Evolutionary conservation across 768 basidiomycete genomes (phyloP).

Genomic region (Tylopilus sp.): DNA sequence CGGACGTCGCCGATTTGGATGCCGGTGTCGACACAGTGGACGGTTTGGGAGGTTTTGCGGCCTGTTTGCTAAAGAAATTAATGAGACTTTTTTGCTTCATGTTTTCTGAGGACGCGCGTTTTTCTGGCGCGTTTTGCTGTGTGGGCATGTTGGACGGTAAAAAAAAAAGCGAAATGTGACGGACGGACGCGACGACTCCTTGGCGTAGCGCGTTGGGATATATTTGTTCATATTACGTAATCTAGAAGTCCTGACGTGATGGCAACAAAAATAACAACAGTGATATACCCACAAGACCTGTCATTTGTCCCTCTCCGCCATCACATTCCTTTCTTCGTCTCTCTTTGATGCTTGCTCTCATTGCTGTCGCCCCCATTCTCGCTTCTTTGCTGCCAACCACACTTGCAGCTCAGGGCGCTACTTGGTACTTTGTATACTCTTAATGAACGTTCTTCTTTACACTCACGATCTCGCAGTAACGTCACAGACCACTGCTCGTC

Average conservation of each 20-base stretch:
- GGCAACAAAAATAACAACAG: too few species aligned
- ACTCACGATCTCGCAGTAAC: constrained; percentile 30
- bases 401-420: constrained; percentile 24
- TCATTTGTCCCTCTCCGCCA: neutral
- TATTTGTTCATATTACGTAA: constrained; percentile 13
- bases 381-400: constrained; percentile 13
- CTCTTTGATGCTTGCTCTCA: constrained; percentile 22
- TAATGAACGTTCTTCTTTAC: neutral
- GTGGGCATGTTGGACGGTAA: constrained; percentile 13
- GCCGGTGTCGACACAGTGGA: constrained; percentile 21
- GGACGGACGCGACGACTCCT: constrained; percentile 7
- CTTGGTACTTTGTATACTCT: constrained; percentile 20
- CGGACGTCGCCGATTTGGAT: constrained; percentile 23
- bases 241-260: neutral
- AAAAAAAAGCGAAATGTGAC: neutral
- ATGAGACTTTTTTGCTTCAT: constrained; percentile 74
- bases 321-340: constrained; percentile 15
- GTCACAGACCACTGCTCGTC: constrained; percentile 35
- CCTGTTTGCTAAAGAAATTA: constrained; percentile 55
- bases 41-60: constrained; percentile 24
- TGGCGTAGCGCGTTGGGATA: constrained; percentile 12
- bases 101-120: constrained; percentile 39
- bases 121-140: constrained; percentile 26
- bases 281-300: neutral
- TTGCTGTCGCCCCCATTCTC: constrained; percentile 17